Evolutionary conservation across 2,329 filamentous ascomycete genomes (phyloP), one percentile per base, ranked within the genome.

Genomic region (Aspergillus quadrilineatus): DNA sequence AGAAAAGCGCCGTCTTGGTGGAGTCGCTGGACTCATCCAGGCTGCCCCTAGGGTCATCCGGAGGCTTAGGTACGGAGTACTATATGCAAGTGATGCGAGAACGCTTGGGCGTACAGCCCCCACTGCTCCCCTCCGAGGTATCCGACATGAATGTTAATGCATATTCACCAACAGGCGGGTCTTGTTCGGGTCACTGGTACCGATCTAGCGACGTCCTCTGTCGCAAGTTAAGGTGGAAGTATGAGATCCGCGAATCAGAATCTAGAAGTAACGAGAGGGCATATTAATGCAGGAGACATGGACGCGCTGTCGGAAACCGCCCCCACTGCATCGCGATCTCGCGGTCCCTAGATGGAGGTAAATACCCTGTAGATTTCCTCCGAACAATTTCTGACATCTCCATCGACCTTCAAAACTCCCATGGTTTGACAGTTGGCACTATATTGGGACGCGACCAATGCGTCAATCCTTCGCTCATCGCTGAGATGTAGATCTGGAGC

Each of bases 321-420:
- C 50, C 17, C 50, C 50, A 46, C 42, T 30, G 10, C 32, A 53
- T 46, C 50, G 42, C 14, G 32, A 32, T 30, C 46, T 39, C 39
- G 26, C 15, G 32, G 32, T 46, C 43, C 42, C 9, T 29, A 14
- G 45, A 42, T 45, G 42, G 32, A 37, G 39, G 22, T 22, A 22
- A 22, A 22, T 22, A 22, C 22, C 2, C 22, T 22, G 12, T 44
- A 10, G 50, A 45, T 52, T 41, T 52, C 9, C 50, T 39, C 34
- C 34, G 14, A 2, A 37, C 34, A 10, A 28, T 32, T 28, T 30
- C 32, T 46, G 32, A 37, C 29, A 36, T 28, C 30, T 44, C 15
- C 37, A 43, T 34, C 12, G 3, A 17, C 32, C 32, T 34, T 53
- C 42, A 45, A 52, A 37, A 39, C 15, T 6, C 30, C 9, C 22